Base-by-base conservation (phyloP, 352 stramenopile species). In the Phytophthora citricola region DNA sequence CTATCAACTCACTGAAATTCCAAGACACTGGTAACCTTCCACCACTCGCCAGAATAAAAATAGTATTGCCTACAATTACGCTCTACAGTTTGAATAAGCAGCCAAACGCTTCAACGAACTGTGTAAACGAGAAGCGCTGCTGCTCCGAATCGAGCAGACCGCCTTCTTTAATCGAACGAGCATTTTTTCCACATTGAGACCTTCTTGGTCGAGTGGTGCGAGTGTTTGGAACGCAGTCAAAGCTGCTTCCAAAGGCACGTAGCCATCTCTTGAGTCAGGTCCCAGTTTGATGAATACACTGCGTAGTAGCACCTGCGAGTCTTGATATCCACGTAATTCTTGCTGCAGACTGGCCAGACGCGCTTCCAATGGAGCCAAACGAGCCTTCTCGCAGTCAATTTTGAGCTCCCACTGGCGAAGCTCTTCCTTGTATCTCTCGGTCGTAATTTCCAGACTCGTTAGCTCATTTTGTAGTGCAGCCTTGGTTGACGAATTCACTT, bases 331-430 rank as follows among this genome's bases (percentile, higher is more conserved):
- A 12, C 41, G 29, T 27, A 79, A 26, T n/a, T 79, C 67, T 22
- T 52, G 36, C 11, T 73, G 72, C 0, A 79, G 58, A 66, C 60
- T 51, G 9, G 32, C 41, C 5, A 83, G 46, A 7, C 83, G 81
- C 0, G 61, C 50, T 15, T 76, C 58, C 41, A 92, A 26, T 1
- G 81, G 83, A 5, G 58, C 34, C 10, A 88, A 45, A 8, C 72
- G 66, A 5, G 81, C 81, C 24, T 78, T 75, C 51, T 89, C 77
- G 10, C 78, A 84, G 27, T 88, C 79, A 15, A 75, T 72, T 14
- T 55, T 66, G 3, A 89, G 71, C 26, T 66, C 55, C 75, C 76
- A 84, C 14, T 76, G 27, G 9, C 74, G 69, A 12, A 79, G 63
- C 17, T 89, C 73, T 34, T 90, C 77, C 20, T 77, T 70, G 10